Evolutionary conservation across 2,329 filamentous ascomycete genomes (phyloP), one percentile per base, ranked within the genome.

Genomic region (Fusarium sp.): DNA sequence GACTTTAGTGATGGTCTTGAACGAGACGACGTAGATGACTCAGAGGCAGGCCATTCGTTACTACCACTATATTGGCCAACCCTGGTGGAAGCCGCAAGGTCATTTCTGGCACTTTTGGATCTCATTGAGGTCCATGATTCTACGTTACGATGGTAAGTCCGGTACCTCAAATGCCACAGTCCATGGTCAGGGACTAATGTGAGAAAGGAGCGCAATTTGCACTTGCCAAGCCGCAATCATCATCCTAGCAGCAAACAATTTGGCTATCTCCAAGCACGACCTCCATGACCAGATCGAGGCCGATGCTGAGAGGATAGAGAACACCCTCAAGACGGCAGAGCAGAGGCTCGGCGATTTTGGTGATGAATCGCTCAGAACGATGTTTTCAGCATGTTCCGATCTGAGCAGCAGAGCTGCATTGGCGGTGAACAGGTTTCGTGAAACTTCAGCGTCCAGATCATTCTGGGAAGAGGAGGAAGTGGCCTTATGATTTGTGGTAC

Each of bases 1-100:
- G 63, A 65, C 6, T 65, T 60, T 18, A 50, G 63, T 13, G 39
- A 60, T 60, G 41, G 39, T 16, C 31, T 50, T 4, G 13, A 37
- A n/a, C 29, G 29, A n/a, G 50, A 16, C 10, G 37, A 35, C 6
- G 29, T 5, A 39, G n/a, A 24, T 18, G 29, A 22, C 48, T 13
- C 22, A 6, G 20, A 27, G 22, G 29, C 20, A 20, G 24, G 31
- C 2, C 4, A 24, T 24, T 16, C 41, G 14, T 35, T 65, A 29
- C 33, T 68, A 16, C 60, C 60, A 13, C 22, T 16, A 7, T 50
- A 68, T 22, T 68, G 61, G 65, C 18, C 41, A 10, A 59, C 9
- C n/a, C 29, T 68, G 41, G 52, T 68, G 20, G 31, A 65, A 20
- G 61, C 52, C 20, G 65, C 65, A 41, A 29, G 65, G 31, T 65